phyloP scores from a whole-genome alignment of 2,329 filamentous ascomycete species.

The Ambrosiella xylebori region DNA sequence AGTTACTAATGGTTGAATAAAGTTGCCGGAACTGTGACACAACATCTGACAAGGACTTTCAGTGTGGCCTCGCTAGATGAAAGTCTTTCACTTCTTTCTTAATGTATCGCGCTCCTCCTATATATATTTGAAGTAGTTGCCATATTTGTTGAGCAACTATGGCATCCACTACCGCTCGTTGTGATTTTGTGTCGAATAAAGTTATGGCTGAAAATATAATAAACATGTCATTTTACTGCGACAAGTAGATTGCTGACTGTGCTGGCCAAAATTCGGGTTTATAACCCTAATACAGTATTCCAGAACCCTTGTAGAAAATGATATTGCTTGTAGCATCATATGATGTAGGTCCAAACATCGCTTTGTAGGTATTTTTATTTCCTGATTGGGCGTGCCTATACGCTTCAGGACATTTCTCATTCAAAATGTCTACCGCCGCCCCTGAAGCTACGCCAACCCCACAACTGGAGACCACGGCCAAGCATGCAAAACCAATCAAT shows the following conservation, averaged over 20 bases:
- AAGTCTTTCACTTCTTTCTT: background rate
- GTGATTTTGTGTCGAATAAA: background rate
- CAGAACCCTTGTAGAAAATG: background rate
- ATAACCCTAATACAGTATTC: background rate
- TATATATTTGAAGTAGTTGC: background rate
- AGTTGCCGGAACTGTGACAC: background rate
- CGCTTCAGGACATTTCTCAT: background rate
- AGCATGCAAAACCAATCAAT: conserved; percentile 18
- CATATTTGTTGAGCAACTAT: background rate
- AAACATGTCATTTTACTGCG: background rate
- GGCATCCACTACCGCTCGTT: background rate
- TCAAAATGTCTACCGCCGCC: background rate
- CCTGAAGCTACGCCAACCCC: background rate
- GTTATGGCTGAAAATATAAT: background rate
- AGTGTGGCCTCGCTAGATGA: background rate
- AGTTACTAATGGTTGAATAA: no score
- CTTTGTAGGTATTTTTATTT: no score
- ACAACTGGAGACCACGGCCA: background rate
- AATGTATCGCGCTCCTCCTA: background rate
- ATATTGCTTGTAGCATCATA: no score
- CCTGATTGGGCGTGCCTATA: background rate
- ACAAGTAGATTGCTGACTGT: no score
- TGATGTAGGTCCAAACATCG: no score
- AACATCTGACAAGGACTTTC: background rate
- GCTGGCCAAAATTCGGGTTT: background rate